Evolutionary conservation across 2,329 filamentous ascomycete species (phyloP).

Genomic region (Aureobasidium lini): DNA sequence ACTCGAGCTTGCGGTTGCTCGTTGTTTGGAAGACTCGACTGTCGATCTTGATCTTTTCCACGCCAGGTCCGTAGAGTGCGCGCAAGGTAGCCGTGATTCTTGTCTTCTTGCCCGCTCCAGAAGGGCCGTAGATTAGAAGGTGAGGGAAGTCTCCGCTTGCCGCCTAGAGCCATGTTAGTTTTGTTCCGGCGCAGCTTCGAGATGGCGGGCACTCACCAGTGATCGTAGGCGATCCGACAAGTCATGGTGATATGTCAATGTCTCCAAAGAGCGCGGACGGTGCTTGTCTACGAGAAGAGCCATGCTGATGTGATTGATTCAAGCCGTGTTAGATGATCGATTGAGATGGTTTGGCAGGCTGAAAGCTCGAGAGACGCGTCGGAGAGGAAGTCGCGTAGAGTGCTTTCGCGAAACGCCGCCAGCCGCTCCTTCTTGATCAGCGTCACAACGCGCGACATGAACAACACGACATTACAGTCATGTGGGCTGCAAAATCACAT

Average conservation of each 20-base stretch:
- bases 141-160: conserved; percentile 97
- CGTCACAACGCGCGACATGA: not conserved
- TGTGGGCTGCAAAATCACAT: too few species aligned
- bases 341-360: not conserved
- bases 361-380: not conserved
- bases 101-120: conserved; percentile 95
- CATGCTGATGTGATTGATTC: conserved; percentile 36
- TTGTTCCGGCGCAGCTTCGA: not conserved
- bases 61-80: conserved; percentile 88
- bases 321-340: not conserved
- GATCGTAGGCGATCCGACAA: conserved; percentile 81
- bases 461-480: too few species aligned
- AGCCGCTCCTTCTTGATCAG: not conserved
- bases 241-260: conserved; percentile 78
- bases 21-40: conserved; percentile 93
- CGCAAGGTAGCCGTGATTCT: conserved; percentile 91
- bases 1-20: conserved; percentile 91
- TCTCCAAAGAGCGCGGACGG: conserved; percentile 64
- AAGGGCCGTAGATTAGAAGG: conserved; percentile 92
- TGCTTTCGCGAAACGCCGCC: not conserved
- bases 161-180: conserved; percentile 50
- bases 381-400: not conserved
- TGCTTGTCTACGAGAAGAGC: conserved; percentile 59
- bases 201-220: conserved; percentile 52
- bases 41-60: conserved; percentile 99